phyloP scores from a whole-genome alignment of 2,329 filamentous ascomycete species.

The Fusarium oligoseptatum region DNA sequence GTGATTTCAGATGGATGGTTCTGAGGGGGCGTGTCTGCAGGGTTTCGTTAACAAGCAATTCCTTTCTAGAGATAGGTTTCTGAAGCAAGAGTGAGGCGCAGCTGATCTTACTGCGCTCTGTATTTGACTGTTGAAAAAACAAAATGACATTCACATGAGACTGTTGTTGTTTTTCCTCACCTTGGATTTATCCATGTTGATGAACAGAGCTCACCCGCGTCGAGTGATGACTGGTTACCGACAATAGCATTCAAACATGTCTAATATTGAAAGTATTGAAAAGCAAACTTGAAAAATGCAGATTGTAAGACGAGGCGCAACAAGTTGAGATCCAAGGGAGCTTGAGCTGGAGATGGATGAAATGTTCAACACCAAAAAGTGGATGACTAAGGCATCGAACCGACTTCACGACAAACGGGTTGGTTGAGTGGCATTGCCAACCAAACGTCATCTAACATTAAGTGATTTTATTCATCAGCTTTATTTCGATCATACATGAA shows the following conservation, averaged over 20 bases:
- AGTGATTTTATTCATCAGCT: conserved; percentile 16
- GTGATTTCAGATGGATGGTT: conserved; percentile 58
- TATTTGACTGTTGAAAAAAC: neutral
- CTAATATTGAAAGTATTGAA: neutral
- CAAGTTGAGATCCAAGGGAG: conserved; percentile 4
- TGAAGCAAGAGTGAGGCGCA: neutral
- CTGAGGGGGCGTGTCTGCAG: conserved; percentile 62
- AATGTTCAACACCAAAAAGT: conserved; percentile 35
- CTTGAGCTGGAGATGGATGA: conserved; percentile 4
- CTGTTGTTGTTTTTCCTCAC: conserved; percentile 25
- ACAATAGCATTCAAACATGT: neutral
- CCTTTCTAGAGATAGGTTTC: neutral
- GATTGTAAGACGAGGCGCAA: neutral
- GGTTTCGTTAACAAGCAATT: neutral
- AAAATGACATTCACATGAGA: neutral
- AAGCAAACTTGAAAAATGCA: neutral
- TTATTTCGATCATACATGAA: neutral
- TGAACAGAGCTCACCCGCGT: conserved; percentile 3
- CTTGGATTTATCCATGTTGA: conserved; percentile 46
- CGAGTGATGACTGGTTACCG: neutral
- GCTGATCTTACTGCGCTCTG: neutral
- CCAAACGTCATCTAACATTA: neutral
- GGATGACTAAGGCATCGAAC: conserved; percentile 42
- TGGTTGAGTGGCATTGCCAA: neutral
- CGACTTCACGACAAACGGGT: neutral